phyloP scores from a whole-genome alignment of 768 basidiomycete genomes.

The Candolleomyces eurysporus region DNA sequence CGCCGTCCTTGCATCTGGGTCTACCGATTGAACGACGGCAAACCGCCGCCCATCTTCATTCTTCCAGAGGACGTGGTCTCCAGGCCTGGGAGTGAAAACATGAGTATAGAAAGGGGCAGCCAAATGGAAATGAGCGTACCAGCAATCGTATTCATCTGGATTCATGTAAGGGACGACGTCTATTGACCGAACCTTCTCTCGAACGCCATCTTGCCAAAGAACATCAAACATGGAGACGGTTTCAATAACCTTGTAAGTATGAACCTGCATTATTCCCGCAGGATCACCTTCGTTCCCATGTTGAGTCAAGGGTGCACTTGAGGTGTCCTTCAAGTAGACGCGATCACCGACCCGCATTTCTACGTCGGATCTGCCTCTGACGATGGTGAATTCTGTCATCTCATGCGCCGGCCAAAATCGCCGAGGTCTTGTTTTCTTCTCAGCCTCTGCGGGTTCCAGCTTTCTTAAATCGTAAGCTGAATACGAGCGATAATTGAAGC shows the following conservation, averaged over 20 bases:
- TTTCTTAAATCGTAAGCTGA: conserved; percentile 24
- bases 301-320: conserved; percentile 50
- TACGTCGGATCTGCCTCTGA: conserved; percentile 57
- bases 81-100: conserved; percentile 58
- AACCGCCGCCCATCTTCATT: conserved; percentile 63
- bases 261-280: conserved; percentile 47
- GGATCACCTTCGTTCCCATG: conserved; percentile 54
- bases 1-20: conserved; percentile 70
- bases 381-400: conserved; percentile 58
- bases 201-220: conserved; percentile 85
- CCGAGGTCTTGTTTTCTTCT: conserved; percentile 60
- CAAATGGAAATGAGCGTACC: conserved; percentile 43
- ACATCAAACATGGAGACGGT: conserved; percentile 69
- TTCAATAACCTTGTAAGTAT: conserved; percentile 63
- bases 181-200: conserved; percentile 57
- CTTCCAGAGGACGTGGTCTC: conserved; percentile 86
- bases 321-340: conserved; percentile 53
- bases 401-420: conserved; percentile 74
- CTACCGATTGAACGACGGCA: conserved; percentile 78
- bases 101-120: conserved; percentile 8
- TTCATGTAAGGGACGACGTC: conserved; percentile 80
- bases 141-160: conserved; percentile 90
- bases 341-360: conserved; percentile 76
- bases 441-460: conserved; percentile 60
- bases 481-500: not conserved